Evolutionary conservation across 1,139 yeast species (phyloP), one percentile per base, ranked within the genome.

Genomic region (Zygosaccharomyces sapae): DNA sequence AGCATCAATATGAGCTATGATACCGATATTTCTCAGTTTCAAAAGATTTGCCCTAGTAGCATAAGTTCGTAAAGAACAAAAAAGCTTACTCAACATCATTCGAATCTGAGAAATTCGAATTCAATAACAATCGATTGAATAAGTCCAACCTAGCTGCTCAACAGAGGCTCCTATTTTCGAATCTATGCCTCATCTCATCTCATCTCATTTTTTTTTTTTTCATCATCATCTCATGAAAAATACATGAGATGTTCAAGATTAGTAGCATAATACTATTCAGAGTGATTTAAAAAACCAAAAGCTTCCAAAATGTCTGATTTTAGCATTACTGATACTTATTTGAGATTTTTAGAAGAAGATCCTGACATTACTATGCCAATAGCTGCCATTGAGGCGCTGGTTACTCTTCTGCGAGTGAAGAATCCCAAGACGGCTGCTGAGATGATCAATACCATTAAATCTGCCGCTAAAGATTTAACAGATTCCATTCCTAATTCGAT

Each of bases 311-410:
- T 63, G 67, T 43, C 61, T 3, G 74, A 72, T 33, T 88, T 90
- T 62, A 95, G 89, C 65, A 88, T 92, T 56, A 88, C 84, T 43
- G 74, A 79, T 56, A 80, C 92, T 0, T 92, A 92, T 65, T 75
- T 86, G 53, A 77, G 79, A 65, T 89, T 87, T 66, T 73, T 92
- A 50, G 80, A 77, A 55, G 96, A 89, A 48, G 97, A 92, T 68
- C 76, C 86, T 20, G 97, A 92, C 47, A 86, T 94, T 83, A 90
- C 98, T 9, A 94, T 90, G 97, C 99, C 99, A 3, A 87, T 94
- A 36, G 99, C 98, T 44, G 98, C 98, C 44, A 94, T 94, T 61
- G 97, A 92, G 68, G 82, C 96, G 18, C 73, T 94, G 45, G 96
- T 92, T 25, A 85, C 94, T 4, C 77, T 92, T 70, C 71, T 94